Base-by-base conservation (phyloP, 2,329 filamentous ascomycete species). In the Colletotrichum chrysophilum region DNA sequence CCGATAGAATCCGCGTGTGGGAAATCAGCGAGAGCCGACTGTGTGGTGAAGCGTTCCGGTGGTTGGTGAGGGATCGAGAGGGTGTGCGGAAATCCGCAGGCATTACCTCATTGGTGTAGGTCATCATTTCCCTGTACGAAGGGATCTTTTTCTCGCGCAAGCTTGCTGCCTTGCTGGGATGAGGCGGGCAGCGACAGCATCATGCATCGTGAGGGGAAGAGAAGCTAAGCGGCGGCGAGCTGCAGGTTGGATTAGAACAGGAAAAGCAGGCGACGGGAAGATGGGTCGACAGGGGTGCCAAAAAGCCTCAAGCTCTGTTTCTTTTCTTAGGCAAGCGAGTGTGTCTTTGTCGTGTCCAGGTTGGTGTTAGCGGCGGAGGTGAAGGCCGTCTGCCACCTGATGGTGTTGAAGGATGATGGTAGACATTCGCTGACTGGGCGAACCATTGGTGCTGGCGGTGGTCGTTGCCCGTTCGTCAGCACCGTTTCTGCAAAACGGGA, bases 251-350 rank as follows among this genome's bases (percentile, higher is more conserved):
- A 69, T 5, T 18, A 36, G 56, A 73, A 69, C 24, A n/a, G 56
- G 43, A 62, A 62, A 64, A 52, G 55, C 55, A 34, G 32, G 58
- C 43, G 43, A 64, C 3, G 12, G 62, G 34, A 52, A 18, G 26
- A 32, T 38, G 32, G 48, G 62, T 56, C 14, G 55, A 36, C 70
- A 62, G n/a, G 70, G 70, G 24, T 73, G 28, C 21, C 30, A 26
- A 73, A 69, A 73, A 43, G 65, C 28, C 55, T 65, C 58, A 70
- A 70, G 66, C 66, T 43, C 58, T 26, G 30, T 70, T 67, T 73
- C 67, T 74, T 71, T 71, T 71, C 67, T 61, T 66, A 61, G 71
- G 12, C 38, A 34, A 62, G 28, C 64, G 66, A 52, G 48, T 26
- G 26, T 18, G 4, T 2, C 26, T 66, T 36, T 66, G 56, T 62